Conservation (phyloP, 2,329 filamentous ascomycete genomes). For the Aspergillus sp. region DNA sequence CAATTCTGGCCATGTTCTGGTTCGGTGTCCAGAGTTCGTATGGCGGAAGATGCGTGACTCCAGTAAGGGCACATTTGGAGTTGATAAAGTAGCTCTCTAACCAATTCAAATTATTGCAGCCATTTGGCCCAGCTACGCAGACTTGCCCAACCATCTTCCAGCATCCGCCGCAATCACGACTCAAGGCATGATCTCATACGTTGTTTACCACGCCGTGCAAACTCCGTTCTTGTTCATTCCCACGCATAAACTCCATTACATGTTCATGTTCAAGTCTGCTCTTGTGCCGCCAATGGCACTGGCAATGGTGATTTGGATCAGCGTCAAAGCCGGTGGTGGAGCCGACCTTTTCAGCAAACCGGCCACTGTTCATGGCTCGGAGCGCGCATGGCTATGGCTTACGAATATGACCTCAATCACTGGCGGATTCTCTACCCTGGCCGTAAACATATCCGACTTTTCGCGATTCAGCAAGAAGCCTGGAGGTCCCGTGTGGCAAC, state of each 20-base stretch:
- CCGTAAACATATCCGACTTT: conserved; percentile 8
- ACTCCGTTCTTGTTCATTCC: conserved; percentile 7
- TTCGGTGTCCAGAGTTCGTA: conserved; percentile 11
- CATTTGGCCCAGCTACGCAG: conserved; percentile 4
- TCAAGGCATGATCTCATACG: conserved; percentile 10
- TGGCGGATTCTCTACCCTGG: conserved; percentile 5
- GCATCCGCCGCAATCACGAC: conserved; percentile 7
- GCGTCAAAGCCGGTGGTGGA: background rate
- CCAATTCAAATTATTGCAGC: background rate
- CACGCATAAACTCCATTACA: conserved; percentile 5
- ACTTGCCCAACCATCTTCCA: conserved; percentile 9
- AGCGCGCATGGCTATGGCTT: conserved; percentile 5
- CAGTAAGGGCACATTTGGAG: background rate
- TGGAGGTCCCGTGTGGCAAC: conserved; percentile 3
- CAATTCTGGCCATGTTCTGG: conserved; percentile 7
- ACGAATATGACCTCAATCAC: conserved; percentile 5
- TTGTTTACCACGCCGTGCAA: conserved; percentile 4
- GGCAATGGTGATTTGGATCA: conserved; percentile 11
- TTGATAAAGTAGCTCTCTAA: background rate
- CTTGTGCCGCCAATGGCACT: conserved; percentile 5
- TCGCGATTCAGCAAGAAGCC: conserved; percentile 10
- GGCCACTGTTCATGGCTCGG: conserved; percentile 1
- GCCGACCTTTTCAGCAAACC: conserved; percentile 4
- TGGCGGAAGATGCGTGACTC: conserved; percentile 6
- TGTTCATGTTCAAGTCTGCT: conserved; percentile 10